phyloP scores from a whole-genome alignment of 257 asterid species.

The Ocimum tenuiflorum region DNA sequence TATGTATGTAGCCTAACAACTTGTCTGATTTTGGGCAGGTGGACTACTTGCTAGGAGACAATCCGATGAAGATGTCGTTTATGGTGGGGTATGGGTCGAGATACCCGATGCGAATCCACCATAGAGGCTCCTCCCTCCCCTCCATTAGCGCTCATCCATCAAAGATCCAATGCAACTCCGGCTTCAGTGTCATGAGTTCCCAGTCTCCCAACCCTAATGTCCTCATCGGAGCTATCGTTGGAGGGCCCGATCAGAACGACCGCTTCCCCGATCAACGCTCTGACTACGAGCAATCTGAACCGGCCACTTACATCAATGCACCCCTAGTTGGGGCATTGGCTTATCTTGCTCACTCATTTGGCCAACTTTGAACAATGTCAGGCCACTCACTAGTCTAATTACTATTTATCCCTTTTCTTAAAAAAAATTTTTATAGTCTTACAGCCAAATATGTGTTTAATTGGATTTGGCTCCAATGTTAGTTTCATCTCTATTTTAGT shows the following conservation, averaged over 20 bases:
- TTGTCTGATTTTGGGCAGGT: slow-evolving; percentile 32
- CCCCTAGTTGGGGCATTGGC: slow-evolving; percentile 84
- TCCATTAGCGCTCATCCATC: slow-evolving; percentile 52
- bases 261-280: slow-evolving; percentile 77
- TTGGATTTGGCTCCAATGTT: slow-evolving; percentile 13
- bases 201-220: slow-evolving; percentile 73
- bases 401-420: too few relatives aligned
- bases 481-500: background rate
- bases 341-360: slow-evolving; percentile 88
- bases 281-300: slow-evolving; percentile 92
- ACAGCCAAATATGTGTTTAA: slow-evolving; percentile 18
- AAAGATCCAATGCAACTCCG: slow-evolving; percentile 67
- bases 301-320: slow-evolving; percentile 93
- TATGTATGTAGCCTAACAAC: background rate
- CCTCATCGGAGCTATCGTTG: slow-evolving; percentile 70
- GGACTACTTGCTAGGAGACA: slow-evolving; percentile 85
- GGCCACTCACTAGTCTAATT: background rate
- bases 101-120: slow-evolving; percentile 83
- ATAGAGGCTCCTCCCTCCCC: slow-evolving; percentile 92
- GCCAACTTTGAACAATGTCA: slow-evolving; percentile 53
- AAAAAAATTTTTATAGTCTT: background rate
- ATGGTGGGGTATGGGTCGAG: slow-evolving; percentile 92
- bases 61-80: slow-evolving; percentile 78
- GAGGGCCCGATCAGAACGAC: slow-evolving; percentile 85
- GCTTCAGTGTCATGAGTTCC: slow-evolving; percentile 55